These are phyloP conservation scores for Priceomyces medius DNA, from an alignment of 805 yeast genomes.

Conservation along the genomic window DNA sequence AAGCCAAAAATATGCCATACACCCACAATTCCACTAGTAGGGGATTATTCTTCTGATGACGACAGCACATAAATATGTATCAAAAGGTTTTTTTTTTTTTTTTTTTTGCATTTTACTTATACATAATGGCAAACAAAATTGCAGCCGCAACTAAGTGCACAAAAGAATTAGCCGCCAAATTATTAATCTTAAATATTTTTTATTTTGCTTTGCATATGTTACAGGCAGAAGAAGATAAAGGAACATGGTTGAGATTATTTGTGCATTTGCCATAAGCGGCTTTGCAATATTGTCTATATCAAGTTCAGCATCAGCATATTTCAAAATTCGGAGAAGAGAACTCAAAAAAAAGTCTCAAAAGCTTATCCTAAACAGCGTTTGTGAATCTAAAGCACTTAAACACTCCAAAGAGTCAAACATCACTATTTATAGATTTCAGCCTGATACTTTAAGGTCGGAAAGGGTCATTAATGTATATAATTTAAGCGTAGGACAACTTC, in stretches of 20 bases:
- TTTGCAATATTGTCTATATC: constrained; percentile 1
- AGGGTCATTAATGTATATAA: constrained; percentile 5
- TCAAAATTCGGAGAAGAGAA: neutral
- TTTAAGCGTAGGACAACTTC: neutral
- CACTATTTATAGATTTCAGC: neutral
- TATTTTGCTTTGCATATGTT: neutral
- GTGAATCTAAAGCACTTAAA: neutral
- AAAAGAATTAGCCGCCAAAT: neutral
- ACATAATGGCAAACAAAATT: neutral
- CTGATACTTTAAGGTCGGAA: neutral
- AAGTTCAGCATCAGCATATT: neutral
- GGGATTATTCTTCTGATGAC: constrained; percentile 8
- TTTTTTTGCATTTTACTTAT: too few relatives aligned
- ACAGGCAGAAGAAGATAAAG: too few relatives aligned
- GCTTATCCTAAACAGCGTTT: neutral
- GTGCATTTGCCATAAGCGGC: neutral
- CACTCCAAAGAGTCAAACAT: neutral
- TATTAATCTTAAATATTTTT: too few relatives aligned
- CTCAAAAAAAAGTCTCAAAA: neutral
- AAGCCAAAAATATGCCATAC: neutral
- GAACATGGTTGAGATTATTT: constrained; percentile 1
- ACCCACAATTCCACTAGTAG: neutral
- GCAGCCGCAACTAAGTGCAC: neutral
- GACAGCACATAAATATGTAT: constrained; percentile 2
- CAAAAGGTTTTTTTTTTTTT: too few relatives aligned